Evolutionary conservation across 768 basidiomycete species (phyloP).

Genomic region (Rhizopogon roseolus): DNA sequence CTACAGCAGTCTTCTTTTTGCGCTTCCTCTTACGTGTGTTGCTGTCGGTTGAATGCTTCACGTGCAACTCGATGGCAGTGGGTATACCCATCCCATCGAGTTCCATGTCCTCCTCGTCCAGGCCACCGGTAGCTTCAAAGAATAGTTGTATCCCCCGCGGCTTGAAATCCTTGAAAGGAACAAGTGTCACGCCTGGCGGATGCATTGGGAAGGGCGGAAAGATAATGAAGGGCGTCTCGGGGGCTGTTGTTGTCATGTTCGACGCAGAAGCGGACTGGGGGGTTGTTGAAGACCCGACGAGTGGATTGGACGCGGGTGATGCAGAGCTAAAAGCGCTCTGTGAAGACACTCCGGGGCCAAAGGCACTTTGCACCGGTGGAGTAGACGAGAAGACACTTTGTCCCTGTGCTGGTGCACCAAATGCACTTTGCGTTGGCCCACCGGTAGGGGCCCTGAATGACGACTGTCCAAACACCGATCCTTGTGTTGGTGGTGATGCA

Average conservation of each 20-base stretch:
- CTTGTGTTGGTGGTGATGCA: conserved; percentile 8
- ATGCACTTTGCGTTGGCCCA: conserved; percentile 14
- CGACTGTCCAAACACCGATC: conserved; percentile 11
- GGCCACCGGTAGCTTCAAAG: conserved; percentile 27
- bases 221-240: conserved; percentile 20
- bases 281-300: not conserved
- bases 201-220: conserved; percentile 47
- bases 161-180: conserved; percentile 53
- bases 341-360: conserved; percentile 7
- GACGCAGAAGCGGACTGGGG: conserved; percentile 12
- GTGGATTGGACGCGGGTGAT: not conserved
- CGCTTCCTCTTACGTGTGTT: conserved; percentile 49
- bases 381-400: conserved; percentile 14
- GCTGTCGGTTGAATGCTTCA: conserved; percentile 53
- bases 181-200: conserved; percentile 42
- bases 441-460: conserved; percentile 12
- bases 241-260: conserved; percentile 3
- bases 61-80: conserved; percentile 50
- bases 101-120: conserved; percentile 47
- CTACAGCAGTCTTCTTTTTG: conserved; percentile 23
- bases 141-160: conserved; percentile 54
- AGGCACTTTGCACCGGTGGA: conserved; percentile 14
- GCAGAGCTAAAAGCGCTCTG: conserved; percentile 14
- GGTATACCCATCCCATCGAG: conserved; percentile 64
- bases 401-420: conserved; percentile 7